Percentiles rank a stretch among this genome's conserved stretches.
phyloP scores from a whole-genome alignment of 2,329 filamentous ascomycete genomes.

The Neofusicoccum ribis region DNA sequence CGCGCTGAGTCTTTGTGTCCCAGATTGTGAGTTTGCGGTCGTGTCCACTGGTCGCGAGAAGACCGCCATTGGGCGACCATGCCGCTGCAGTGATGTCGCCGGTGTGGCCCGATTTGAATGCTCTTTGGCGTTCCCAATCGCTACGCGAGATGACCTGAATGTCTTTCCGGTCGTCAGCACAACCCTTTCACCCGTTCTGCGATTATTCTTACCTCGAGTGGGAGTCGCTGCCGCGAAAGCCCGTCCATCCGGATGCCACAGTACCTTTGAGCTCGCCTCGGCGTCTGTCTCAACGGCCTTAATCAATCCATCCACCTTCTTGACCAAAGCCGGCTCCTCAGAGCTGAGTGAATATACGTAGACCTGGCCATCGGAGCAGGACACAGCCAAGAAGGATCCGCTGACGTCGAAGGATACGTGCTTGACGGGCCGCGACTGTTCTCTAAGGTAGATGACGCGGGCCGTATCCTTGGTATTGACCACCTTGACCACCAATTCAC shows the following conservation, averaged over 20 bases:
- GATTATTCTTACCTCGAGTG: constrained; percentile 52
- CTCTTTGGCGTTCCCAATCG: constrained; percentile 84
- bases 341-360: constrained; percentile 85
- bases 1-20: constrained; percentile 84
- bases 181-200: neutral
- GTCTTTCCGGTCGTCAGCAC: constrained; percentile 45
- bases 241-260: constrained; percentile 93
- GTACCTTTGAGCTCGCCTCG: constrained; percentile 70
- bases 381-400: constrained; percentile 73
- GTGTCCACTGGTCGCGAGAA: constrained; percentile 67
- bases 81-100: constrained; percentile 82
- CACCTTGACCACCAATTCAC: constrained; percentile 84
- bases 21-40: constrained; percentile 72
- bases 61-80: constrained; percentile 93
- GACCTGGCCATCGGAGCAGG: constrained; percentile 83
- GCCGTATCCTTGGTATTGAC: constrained; percentile 79
- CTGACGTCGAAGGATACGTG: constrained; percentile 85
- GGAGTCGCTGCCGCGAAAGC: constrained; percentile 85
- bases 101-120: constrained; percentile 76
- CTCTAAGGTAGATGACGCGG: constrained; percentile 73
- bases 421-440: constrained; percentile 85
- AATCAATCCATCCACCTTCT: constrained; percentile 84
- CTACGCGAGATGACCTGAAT: constrained; percentile 83
- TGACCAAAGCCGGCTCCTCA: constrained; percentile 77
- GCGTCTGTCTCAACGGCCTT: constrained; percentile 73